Conservation (phyloP, 176 grass and related monocot genomes). For the Pontederia crassipes region DNA sequence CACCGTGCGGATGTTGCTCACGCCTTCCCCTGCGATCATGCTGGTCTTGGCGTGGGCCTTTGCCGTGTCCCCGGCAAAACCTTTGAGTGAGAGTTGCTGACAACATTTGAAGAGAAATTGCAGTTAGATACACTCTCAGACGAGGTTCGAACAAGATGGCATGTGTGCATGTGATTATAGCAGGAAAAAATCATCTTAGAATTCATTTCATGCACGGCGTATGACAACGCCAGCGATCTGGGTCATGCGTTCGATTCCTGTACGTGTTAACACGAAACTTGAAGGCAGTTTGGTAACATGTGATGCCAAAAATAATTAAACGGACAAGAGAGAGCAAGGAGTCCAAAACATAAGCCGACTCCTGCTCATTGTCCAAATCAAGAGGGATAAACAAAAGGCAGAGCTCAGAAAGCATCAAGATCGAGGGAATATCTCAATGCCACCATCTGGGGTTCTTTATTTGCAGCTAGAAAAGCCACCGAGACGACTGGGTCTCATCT, state of each 20-base stretch:
- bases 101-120: neutral
- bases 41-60: conserved; percentile 95
- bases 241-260: too few relatives aligned
- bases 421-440: neutral
- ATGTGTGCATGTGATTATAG: too few relatives aligned
- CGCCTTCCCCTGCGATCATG: conserved; percentile 87
- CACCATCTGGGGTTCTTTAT: neutral
- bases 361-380: too few relatives aligned
- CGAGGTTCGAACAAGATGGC: too few relatives aligned
- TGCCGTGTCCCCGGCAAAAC: conserved; percentile 84
- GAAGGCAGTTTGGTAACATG: too few relatives aligned
- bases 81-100: conserved; percentile 98
- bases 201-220: too few relatives aligned
- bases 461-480: neutral
- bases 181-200: too few relatives aligned
- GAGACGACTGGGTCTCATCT: neutral
- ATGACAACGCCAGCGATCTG: too few relatives aligned
- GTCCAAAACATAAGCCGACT: too few relatives aligned
- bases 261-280: too few relatives aligned
- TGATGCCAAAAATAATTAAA: too few relatives aligned
- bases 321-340: too few relatives aligned
- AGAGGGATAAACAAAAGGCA: neutral
- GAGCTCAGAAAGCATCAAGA: neutral
- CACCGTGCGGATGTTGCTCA: conserved; percentile 91
- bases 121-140: neutral